These are phyloP conservation scores for Raffaelea ambrosiae DNA, from an alignment of 2,329 filamentous ascomycete species.

Conservation along the genomic window DNA sequence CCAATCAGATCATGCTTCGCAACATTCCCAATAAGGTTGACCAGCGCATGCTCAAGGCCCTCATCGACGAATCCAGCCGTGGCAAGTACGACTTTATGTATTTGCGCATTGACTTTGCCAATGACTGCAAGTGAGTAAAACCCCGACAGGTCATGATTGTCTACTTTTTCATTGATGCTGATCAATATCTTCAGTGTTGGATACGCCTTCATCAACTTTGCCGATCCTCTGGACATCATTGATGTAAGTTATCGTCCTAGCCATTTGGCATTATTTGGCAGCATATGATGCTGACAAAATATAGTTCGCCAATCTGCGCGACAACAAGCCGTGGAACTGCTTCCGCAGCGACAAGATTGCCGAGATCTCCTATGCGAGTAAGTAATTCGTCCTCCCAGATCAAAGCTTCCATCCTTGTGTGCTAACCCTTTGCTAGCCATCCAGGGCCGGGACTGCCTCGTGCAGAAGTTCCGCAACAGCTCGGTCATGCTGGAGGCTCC, in stretches of 20 bases:
- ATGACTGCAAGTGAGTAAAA: conserved; percentile 67
- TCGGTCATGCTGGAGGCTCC: conserved; percentile 85
- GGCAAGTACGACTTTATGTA: conserved; percentile 95
- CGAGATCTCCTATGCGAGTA: conserved; percentile 92
- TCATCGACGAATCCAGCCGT: conserved; percentile 69
- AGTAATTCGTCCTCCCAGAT: conserved; percentile 24
- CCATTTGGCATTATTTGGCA: no score
- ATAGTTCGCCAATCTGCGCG: conserved; percentile 64
- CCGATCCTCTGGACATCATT: conserved; percentile 67
- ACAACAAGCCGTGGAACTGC: conserved; percentile 69
- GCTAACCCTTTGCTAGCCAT: conserved; percentile 49
- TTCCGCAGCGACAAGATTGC: conserved; percentile 79
- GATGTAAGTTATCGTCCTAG: conserved; percentile 38
- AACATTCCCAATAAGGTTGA: conserved; percentile 92
- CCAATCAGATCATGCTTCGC: conserved; percentile 72
- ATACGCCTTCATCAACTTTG: conserved; percentile 96
- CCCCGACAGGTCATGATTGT: not conserved
- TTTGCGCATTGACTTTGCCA: conserved; percentile 78
- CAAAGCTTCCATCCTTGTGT: no score
- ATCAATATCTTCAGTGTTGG: conserved; percentile 59
- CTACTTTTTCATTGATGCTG: not conserved
- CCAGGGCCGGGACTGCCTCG: conserved; percentile 82
- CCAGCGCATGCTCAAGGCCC: conserved; percentile 64
- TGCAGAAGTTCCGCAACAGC: conserved; percentile 95
- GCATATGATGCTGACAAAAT: no score